Base-by-base conservation (phyloP, 306 rosid genomes). In the Elaeagnus macrophylla region DNA sequence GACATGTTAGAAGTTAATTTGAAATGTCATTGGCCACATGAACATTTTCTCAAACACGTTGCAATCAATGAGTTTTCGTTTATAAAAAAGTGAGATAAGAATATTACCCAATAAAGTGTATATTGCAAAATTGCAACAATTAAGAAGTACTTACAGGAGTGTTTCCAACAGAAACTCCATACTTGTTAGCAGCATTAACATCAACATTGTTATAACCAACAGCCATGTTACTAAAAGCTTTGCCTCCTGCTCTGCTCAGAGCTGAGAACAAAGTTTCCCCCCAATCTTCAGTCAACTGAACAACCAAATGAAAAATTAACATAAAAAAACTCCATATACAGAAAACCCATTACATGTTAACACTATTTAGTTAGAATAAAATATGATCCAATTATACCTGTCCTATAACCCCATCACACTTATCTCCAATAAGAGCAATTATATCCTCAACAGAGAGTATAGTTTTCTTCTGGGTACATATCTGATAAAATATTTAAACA, bases 251-350 rank as follows among this genome's bases (percentile, higher is more conserved):
- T 75, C 59, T 82, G 75, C 99, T 84, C 78, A 93, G 79, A 1
- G 96, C 90, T 45, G 95, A 80, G 61, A 93, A 93, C 85, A 93
- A 84, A 67, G 70, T 79, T 67, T 93, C 99, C 65, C 96, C 99
- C 99, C 99, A 93, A 37, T 93, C 99, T 68, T 93, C 99, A 7
- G 99, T 93, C 85, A 93, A 60, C 99, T 93, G 76, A 61, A 74
- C 59, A 45, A 1, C 44, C 19, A 66, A 36, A 5, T 56, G 56
- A 36, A 15, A 59, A 64, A 59, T 53, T 59, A 59, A 54, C 39
- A 38, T 43, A 57, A 56, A 59, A 14, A 35, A 62, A 56, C 10
- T 12, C 39, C 25, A 53, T 39, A 53, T 52, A 7, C 50, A 25
- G 52, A 59, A 56, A 53, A 5, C n/a, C n/a, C n/a, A n/a, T n/a